Percentiles rank a stretch among this genome's conserved stretches.
These are phyloP conservation scores for Rhodotorula mucilaginosa DNA, from an alignment of 1,284 basidiomycete species.

Conservation along the genomic window DNA sequence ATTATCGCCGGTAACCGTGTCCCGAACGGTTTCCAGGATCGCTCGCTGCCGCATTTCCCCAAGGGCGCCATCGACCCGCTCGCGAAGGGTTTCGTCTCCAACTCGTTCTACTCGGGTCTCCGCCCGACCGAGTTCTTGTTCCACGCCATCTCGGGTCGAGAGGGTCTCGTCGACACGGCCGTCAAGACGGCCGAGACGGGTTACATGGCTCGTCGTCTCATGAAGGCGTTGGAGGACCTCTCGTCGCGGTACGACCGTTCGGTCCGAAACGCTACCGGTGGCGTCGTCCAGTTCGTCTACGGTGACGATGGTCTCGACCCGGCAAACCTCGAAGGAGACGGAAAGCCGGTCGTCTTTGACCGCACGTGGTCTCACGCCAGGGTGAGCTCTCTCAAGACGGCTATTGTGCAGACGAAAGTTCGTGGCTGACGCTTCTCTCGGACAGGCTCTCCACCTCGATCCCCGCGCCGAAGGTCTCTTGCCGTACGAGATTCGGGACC, in stretches of 20 bases:
- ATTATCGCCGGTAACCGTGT: slow-evolving; percentile 98
- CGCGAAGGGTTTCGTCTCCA: slow-evolving; percentile 96
- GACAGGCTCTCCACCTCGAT: slow-evolving; percentile 58
- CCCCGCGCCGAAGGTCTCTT: slow-evolving; percentile 61
- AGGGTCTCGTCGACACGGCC: slow-evolving; percentile 97
- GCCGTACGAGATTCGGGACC: slow-evolving; percentile 81
- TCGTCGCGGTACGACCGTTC: slow-evolving; percentile 95
- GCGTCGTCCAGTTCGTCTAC: slow-evolving; percentile 96
- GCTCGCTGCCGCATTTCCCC: slow-evolving; percentile 95
- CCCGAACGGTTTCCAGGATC: slow-evolving; percentile 98
- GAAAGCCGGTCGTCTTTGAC: slow-evolving; percentile 83
- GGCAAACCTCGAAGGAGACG: slow-evolving; percentile 82
- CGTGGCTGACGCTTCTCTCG: background rate
- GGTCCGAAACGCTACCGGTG: slow-evolving; percentile 93
- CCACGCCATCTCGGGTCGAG: slow-evolving; percentile 97
- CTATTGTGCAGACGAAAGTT: background rate
- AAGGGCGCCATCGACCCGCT: slow-evolving; percentile 97
- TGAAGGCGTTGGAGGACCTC: slow-evolving; percentile 98
- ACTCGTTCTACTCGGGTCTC: slow-evolving; percentile 92
- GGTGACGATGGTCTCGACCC: slow-evolving; percentile 98
- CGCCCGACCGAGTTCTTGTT: slow-evolving; percentile 95
- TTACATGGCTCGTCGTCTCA: slow-evolving; percentile 97
- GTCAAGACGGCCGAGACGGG: slow-evolving; percentile 99
- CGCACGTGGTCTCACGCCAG: slow-evolving; percentile 85
- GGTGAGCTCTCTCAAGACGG: slow-evolving; percentile 55